Base-by-base conservation (phyloP, 345 rosid species). In the Euphorbia peplus region DNA sequence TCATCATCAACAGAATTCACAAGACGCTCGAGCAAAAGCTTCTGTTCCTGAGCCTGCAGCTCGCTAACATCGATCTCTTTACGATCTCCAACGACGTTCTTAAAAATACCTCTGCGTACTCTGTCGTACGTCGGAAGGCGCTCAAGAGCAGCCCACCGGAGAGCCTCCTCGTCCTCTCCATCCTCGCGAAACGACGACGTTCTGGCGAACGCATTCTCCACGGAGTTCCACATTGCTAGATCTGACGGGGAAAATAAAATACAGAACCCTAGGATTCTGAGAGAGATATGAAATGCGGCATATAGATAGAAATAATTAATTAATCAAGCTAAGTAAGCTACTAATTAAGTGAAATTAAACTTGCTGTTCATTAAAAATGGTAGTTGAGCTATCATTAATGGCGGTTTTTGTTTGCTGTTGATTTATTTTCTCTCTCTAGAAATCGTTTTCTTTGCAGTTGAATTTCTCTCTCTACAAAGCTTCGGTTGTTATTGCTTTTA, bases 81-180 rank as follows among this genome's bases (percentile, higher is more conserved):
- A 6, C 74, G 63, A n/a, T 82, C 93, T 2, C 99, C 99, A 15
- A 73, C 80, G 68, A 85, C 53, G 71, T 88, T 86, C 82, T 58
- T 83, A 77, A 90, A 95, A 56, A 95, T 88, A 28, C 93, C 96
- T 6, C 93, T 78, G 13, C 99, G 88, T 19, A 79, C 89, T 8
- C 97, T 75, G 2, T 78, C 57, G 68, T 89, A 88, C 18, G 97
- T 91, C 4, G 99, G 99, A 47, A 95, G 77, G 32, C 99, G 81
- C 85, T 95, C 93, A 48, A 95, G 68, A 68, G 95, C 99, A 18
- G 90, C 99, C 97, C 96, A 93, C 19, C 83, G 89, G 3, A 93
- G 87, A 60, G 87, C 92, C 81, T 91, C 97, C 83, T 93, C 93
- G 18, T 90, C 85, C 21, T 81, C 87, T 0, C 71, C 88, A 29